Base-by-base conservation (phyloP, 805 yeast genomes). In the Lipomyces lipofer region DNA sequence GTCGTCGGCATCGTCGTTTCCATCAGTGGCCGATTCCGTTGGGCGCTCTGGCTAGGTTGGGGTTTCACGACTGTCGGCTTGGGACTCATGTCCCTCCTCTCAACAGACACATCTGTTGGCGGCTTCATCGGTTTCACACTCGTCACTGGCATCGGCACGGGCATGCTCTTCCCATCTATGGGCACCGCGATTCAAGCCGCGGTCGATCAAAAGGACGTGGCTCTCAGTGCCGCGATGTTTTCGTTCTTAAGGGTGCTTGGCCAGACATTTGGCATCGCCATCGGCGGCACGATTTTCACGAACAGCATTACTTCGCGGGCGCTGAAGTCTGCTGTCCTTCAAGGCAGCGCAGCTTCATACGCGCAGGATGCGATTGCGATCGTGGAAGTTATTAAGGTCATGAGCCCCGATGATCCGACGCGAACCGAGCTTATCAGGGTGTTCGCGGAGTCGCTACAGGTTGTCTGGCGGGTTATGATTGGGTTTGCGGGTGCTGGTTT, bases 61-160 rank as follows among this genome's bases (percentile, higher is more conserved):
- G 12, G 13, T 30, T 13, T 30, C 12, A 30, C 35, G n/a, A 12
- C n/a, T n/a, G 53, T 78, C 15, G 84, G 84, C 4, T 51, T 65
- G 36, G 85, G 82, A 0, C 43, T 79, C 7, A 44, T 79, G 4
- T 47, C 68, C 2, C n/a, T 30, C 13, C 35, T 30, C n/a, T 12
- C 13, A 12, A 30, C 35, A n/a, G 13, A 30, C 35, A 30, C 35
- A 30, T 13, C 12, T n/a, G 35, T 30, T 13, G 35, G 35, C 12
- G 13, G n/a, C 13, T 13, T 13, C n/a, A 30, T 30, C n/a, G 35
- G 35, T 13, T n/a, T 30, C 13, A 13, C n/a, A n/a, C 12, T 30
- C 12, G 64, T 76, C 9, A 61, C 68, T 1, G 82, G 83, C n/a
- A 69, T 77, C 3, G 75, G 80, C 0, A 67, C 74, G 49, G 84